A percentile compares a stretch with the other conserved stretches of the same genome.
These are phyloP conservation scores for Saprolegnia parasitica DNA, from an alignment of 352 stramenopile genomes.

Conservation along the genomic window DNA sequence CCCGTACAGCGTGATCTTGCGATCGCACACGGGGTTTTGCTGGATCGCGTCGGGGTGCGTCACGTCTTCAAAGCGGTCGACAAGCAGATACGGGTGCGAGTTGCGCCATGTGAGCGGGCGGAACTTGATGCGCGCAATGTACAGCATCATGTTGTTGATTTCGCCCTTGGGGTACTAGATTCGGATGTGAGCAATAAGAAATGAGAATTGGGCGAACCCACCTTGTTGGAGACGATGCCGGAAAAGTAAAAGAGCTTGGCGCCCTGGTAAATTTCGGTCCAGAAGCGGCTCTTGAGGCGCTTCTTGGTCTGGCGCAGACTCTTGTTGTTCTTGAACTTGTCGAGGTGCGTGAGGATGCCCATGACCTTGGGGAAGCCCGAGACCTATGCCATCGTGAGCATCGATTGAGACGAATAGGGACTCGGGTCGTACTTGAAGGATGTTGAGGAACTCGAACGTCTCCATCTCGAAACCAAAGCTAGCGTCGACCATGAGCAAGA, in stretches of 20 bases:
- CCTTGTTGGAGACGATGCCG: slow-evolving; percentile 96
- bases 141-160: slow-evolving; percentile 96
- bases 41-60: slow-evolving; percentile 93
- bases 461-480: slow-evolving; percentile 99
- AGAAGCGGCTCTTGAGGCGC: slow-evolving; percentile 98
- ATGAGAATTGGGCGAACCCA: not conserved
- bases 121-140: slow-evolving; percentile 98
- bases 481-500: slow-evolving; percentile 98
- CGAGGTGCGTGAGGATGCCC: slow-evolving; percentile 98
- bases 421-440: slow-evolving; percentile 83
- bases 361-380: slow-evolving; percentile 92
- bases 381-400: slow-evolving; percentile 29
- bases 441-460: slow-evolving; percentile 99
- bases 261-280: slow-evolving; percentile 96
- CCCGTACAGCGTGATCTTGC: slow-evolving; percentile 95
- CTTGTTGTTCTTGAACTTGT: slow-evolving; percentile 98
- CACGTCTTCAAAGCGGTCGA: slow-evolving; percentile 97
- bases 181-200: too few relatives aligned
- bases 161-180: slow-evolving; percentile 97
- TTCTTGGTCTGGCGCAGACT: slow-evolving; percentile 98
- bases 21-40: slow-evolving; percentile 88
- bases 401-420: not conserved
- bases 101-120: slow-evolving; percentile 98
- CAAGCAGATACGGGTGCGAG: slow-evolving; percentile 98
- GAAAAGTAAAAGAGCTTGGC: slow-evolving; percentile 97